A percentile compares a stretch with the other conserved stretches of the same genome.
phyloP scores from a whole-genome alignment of 2,329 filamentous ascomycete species.

The Stemphylium vesicarium region DNA sequence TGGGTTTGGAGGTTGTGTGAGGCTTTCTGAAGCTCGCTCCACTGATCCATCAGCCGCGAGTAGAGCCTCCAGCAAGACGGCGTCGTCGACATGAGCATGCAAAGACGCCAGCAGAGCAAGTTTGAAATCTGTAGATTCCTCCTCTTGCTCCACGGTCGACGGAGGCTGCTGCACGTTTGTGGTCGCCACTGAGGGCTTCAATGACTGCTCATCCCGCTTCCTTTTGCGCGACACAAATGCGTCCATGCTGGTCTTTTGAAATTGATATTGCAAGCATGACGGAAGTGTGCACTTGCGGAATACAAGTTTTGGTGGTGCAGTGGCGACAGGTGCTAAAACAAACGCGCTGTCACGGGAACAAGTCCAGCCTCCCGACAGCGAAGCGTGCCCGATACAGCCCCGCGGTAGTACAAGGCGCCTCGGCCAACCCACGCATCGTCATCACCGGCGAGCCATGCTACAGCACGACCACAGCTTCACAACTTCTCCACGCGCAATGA shows the following conservation, averaged over 20 bases:
- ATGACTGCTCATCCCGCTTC: conserved; percentile 27
- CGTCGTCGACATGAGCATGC: conserved; percentile 67
- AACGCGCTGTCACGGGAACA: conserved; percentile 28
- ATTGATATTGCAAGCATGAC: neutral
- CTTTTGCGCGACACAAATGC: conserved; percentile 49
- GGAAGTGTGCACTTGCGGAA: too few relatives aligned
- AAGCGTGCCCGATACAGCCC: conserved; percentile 13
- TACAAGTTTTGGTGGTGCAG: neutral
- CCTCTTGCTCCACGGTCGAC: conserved; percentile 32
- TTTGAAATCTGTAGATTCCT: conserved; percentile 89
- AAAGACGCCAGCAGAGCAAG: conserved; percentile 83
- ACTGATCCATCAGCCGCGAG: conserved; percentile 81
- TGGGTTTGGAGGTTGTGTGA: conserved; percentile 51
- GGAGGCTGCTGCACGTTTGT: neutral
- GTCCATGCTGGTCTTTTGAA: conserved; percentile 36
- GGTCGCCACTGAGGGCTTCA: neutral
- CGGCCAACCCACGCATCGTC: conserved; percentile 24
- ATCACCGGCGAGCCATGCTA: conserved; percentile 28
- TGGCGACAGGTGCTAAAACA: neutral
- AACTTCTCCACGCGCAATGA: conserved; percentile 23
- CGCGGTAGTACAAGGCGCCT: conserved; percentile 24
- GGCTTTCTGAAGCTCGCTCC: conserved; percentile 63
- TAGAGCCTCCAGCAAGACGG: conserved; percentile 77
- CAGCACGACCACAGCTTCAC: conserved; percentile 20
- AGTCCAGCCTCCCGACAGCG: neutral